Percentiles rank a stretch among this genome's conserved stretches.
These are phyloP conservation scores for Lachancea fermentati DNA, from an alignment of 805 yeast species.

Conservation along the genomic window DNA sequence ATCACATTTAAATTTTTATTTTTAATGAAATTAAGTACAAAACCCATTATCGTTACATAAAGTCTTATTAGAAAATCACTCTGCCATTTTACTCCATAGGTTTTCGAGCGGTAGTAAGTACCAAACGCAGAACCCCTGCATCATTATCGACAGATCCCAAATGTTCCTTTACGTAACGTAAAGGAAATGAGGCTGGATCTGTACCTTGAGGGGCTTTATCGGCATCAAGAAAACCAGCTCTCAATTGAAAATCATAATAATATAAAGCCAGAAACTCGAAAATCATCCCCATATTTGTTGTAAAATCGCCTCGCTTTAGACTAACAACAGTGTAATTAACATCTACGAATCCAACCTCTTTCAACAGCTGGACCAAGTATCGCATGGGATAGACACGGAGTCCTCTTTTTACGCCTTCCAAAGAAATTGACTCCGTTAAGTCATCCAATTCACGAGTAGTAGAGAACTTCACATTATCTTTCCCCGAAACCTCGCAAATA, in stretches of 20 bases:
- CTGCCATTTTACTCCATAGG: constrained; percentile 9
- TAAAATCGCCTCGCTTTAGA: constrained; percentile 26
- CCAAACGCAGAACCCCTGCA: constrained; percentile 25
- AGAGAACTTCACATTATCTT: constrained; percentile 8
- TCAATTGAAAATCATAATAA: constrained; percentile 17
- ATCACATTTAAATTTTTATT: not conserved
- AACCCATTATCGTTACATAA: too few species aligned
- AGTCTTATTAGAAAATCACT: too few species aligned
- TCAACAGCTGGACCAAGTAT: constrained; percentile 20
- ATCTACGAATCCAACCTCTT: constrained; percentile 27
- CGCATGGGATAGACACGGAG: constrained; percentile 26
- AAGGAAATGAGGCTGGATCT: constrained; percentile 19
- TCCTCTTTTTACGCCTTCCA: constrained; percentile 25
- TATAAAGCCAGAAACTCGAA: constrained; percentile 22
- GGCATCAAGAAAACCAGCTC: constrained; percentile 14
- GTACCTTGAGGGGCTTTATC: constrained; percentile 14
- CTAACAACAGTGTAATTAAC: constrained; percentile 25
- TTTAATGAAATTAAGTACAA: too few species aligned
- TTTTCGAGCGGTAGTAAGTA: constrained; percentile 27
- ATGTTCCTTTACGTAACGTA: constrained; percentile 26
- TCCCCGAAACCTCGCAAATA: constrained; percentile 6
- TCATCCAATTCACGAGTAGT: constrained; percentile 23
- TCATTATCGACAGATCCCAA: constrained; percentile 23
- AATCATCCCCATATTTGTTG: constrained; percentile 26
- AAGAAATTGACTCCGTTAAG: constrained; percentile 20